These are phyloP conservation scores for Eragrostis nindensis DNA, from an alignment of 176 grass and related monocot genomes.

Conservation along the genomic window DNA sequence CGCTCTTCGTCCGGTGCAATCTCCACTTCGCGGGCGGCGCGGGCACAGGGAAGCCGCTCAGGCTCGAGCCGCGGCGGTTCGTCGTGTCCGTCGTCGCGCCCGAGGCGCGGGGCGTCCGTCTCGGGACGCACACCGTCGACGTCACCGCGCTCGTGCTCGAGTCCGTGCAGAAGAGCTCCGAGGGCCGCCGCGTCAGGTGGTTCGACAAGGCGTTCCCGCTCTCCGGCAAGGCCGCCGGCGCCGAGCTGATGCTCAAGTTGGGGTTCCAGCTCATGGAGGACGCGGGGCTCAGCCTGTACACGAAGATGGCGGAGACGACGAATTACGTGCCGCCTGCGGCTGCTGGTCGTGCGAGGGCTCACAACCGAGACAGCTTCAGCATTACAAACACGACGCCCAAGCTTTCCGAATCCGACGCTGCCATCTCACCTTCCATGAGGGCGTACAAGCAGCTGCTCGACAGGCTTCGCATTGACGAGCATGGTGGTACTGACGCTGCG, in stretches of 20 bases:
- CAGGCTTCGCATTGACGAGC: slow-evolving; percentile 34
- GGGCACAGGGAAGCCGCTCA: slow-evolving; percentile 68
- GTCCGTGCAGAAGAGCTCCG: slow-evolving; percentile 62
- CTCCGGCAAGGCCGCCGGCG: slow-evolving; percentile 69
- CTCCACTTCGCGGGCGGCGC: slow-evolving; percentile 70
- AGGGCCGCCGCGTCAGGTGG: slow-evolving; percentile 60
- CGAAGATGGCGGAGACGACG: slow-evolving; percentile 13
- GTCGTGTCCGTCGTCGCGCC: slow-evolving; percentile 54
- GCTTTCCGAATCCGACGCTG: slow-evolving; percentile 38
- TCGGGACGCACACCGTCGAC: slow-evolving; percentile 65
- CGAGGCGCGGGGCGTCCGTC: slow-evolving; percentile 47
- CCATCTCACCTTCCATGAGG: slow-evolving; percentile 55
- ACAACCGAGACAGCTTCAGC: slow-evolving; percentile 72
- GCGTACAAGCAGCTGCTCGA: slow-evolving; percentile 50
- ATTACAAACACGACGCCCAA: slow-evolving; percentile 25
- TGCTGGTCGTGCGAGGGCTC: slow-evolving; percentile 43
- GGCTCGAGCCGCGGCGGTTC: slow-evolving; percentile 69
- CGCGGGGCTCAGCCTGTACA: slow-evolving; percentile 56
- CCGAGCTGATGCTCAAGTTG: slow-evolving; percentile 65
- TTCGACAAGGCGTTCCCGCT: slow-evolving; percentile 61
- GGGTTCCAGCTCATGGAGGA: slow-evolving; percentile 92
- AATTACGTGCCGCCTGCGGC: slow-evolving; percentile 17
- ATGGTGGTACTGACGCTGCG: not conserved
- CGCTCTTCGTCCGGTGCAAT: slow-evolving; percentile 71
- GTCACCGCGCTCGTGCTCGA: slow-evolving; percentile 74